A percentile compares a stretch with the other conserved stretches of the same genome.
These are phyloP conservation scores for Narthecium ossifragum DNA, from an alignment of 106 monocot genomes.

Conservation along the genomic window DNA sequence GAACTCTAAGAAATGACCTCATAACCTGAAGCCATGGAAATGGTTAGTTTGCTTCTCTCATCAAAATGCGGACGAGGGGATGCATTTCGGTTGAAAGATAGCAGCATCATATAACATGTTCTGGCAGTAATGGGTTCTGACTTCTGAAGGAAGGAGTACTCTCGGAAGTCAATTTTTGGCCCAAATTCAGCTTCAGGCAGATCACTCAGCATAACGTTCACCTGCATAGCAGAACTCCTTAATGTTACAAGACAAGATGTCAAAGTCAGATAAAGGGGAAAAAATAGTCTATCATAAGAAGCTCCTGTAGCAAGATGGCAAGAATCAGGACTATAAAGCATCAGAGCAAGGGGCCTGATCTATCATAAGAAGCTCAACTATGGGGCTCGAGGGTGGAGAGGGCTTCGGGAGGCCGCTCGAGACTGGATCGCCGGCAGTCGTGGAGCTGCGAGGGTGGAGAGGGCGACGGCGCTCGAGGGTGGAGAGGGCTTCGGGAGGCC, in stretches of 20 bases:
- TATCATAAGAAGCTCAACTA: no score
- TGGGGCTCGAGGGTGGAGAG: no score
- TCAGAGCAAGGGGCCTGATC: neutral
- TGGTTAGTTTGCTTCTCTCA: no score
- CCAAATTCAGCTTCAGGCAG: conserved; percentile 74
- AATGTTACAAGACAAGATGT: neutral
- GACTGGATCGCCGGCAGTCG: no score
- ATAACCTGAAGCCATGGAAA: conserved; percentile 48
- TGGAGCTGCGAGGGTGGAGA: no score
- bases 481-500: no score
- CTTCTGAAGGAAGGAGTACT: conserved; percentile 84
- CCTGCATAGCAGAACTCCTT: conserved; percentile 21
- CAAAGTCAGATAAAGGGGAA: neutral
- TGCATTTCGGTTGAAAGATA: neutral
- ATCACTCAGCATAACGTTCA: conserved; percentile 59
- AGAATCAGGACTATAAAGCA: neutral
- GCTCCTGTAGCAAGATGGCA: conserved; percentile 47
- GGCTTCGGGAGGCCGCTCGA: no score
- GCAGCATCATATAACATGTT: conserved; percentile 23
- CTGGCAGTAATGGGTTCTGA: conserved; percentile 63
- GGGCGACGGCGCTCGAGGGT: no score
- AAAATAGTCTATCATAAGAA: no score
- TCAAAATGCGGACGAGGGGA: no score
- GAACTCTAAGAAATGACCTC: conserved; percentile 66
- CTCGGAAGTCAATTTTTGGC: conserved; percentile 70